Evolutionary conservation across 164 flowering plant genomes (phyloP).

Genomic region (Stephania yunnanensis): DNA sequence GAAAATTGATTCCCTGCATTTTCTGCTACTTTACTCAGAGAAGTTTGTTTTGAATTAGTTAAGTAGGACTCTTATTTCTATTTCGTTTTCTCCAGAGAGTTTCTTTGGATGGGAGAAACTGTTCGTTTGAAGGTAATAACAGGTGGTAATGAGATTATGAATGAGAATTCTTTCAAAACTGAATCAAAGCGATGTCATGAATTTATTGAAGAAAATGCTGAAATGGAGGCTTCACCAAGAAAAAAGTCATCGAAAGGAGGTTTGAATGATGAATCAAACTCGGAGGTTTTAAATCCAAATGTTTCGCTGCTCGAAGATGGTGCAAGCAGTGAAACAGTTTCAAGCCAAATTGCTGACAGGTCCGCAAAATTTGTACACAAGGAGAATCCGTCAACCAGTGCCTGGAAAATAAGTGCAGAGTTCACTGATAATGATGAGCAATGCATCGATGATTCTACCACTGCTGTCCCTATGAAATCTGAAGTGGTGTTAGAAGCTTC

Average conservation of each 20-base stretch:
- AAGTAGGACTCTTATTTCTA: neutral
- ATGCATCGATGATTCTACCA: constrained; percentile 28
- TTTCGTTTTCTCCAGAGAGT: neutral
- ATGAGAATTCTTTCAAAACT: constrained; percentile 21
- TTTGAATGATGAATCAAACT: constrained; percentile 24
- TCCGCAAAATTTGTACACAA: constrained; percentile 26
- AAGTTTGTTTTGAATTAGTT: neutral
- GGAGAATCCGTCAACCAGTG: constrained; percentile 13
- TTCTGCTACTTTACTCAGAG: neutral
- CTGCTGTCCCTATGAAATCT: constrained; percentile 33
- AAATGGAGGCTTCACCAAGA: constrained; percentile 25
- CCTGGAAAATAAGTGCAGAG: constrained; percentile 16
- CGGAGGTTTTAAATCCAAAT: constrained; percentile 27
- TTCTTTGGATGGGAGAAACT: constrained; percentile 21
- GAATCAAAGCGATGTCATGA: constrained; percentile 37
- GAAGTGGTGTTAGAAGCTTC: constrained; percentile 22
- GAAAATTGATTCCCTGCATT: neutral
- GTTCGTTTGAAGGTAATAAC: constrained; percentile 13
- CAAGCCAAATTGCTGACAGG: constrained; percentile 33
- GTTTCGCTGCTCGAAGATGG: constrained; percentile 35
- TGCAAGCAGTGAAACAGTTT: constrained; percentile 25
- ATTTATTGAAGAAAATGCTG: constrained; percentile 40
- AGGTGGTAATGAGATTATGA: constrained; percentile 17
- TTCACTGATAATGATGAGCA: constrained; percentile 25
- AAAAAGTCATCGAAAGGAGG: constrained; percentile 29